Evolutionary conservation across 2,329 filamentous ascomycete species (phyloP).

Genomic region (Ceratocystis colombiana): DNA sequence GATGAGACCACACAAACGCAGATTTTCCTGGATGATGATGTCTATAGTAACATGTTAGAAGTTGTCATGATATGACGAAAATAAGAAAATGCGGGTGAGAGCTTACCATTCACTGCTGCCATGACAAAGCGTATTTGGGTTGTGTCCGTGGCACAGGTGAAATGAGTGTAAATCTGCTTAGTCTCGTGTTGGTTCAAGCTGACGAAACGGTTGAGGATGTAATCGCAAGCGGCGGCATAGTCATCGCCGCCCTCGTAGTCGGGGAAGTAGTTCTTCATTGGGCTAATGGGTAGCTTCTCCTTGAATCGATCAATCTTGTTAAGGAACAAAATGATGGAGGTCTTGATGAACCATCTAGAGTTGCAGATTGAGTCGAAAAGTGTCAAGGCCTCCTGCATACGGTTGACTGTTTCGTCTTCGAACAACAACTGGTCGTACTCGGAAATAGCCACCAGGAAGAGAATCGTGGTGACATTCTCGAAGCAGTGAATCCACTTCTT

Average conservation of each 20-base stretch:
- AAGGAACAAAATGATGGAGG: constrained; percentile 77
- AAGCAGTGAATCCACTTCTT: constrained; percentile 99
- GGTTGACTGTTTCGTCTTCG: constrained; percentile 91
- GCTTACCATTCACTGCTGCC: constrained; percentile 93
- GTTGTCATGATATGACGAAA: constrained; percentile 32
- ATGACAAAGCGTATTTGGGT: constrained; percentile 99
- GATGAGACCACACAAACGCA: constrained; percentile 92
- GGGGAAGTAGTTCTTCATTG: constrained; percentile 83
- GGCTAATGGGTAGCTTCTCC: constrained; percentile 69
- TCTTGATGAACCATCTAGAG: constrained; percentile 83
- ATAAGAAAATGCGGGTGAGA: neutral
- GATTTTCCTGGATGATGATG: constrained; percentile 99
- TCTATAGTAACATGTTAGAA: constrained; percentile 47
- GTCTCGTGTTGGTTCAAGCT: constrained; percentile 98
- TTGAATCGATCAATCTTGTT: constrained; percentile 89
- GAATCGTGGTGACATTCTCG: constrained; percentile 92
- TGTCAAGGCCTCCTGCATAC: constrained; percentile 83
- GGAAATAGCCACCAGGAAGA: constrained; percentile 93
- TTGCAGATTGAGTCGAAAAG: constrained; percentile 83
- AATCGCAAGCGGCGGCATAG: constrained; percentile 92
- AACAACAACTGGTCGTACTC: constrained; percentile 95
- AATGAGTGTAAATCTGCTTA: constrained; percentile 99
- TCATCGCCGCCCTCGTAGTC: constrained; percentile 93
- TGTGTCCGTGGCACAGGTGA: constrained; percentile 96
- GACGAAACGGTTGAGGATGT: constrained; percentile 97